Base-by-base conservation (phyloP, 208 protist species). In the Leishmania martiniquensis region DNA sequence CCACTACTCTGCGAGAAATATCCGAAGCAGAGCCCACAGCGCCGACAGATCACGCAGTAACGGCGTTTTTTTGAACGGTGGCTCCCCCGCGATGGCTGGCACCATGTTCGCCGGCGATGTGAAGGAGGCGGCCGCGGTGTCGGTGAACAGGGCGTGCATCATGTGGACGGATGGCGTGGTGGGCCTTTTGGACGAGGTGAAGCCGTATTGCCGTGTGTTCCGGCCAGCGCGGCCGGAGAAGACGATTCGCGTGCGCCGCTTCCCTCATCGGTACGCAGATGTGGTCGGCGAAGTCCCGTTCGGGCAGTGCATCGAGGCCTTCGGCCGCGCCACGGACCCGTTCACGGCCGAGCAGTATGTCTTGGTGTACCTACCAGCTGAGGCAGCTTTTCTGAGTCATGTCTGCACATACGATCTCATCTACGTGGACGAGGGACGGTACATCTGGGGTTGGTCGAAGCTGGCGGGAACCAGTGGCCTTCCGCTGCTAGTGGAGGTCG, bases 401-500 rank as follows among this genome's bases (percentile, higher is more conserved):
- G 63, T 88, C 0, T 49, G 74, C 55, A 83, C 82, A 25, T 92
- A 93, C 76, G 71, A 76, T 4, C 78, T 96, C 9, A 76, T 51
- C 12, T 85, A 66, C 57, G 65, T 82, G 52, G 84, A 84, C 22
- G 70, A 72, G n/a, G 78, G 70, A 13, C 84, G 77, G 51, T 91
- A 83, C 74, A 60, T 93, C n/a, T 96, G 92, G 92, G 92, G 92
- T 7, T 96, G 92, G 92, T 91, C 90, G 37, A 94, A 94, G 74
- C 76, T 94, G 51, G 63, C 82, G 2, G 86, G 89, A 13, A 77
- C 77, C 34, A 91, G 82, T 65, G 90, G 90, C 20, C 72, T 89
- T 1, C 71, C 80, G 13, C 77, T 96, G n/a, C 68, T 96, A 39
- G 55, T 44, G 15, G 87, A 92, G 68, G 71, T 75, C 5, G 73